These are phyloP conservation scores for Geum urbanum DNA, from an alignment of 306 rosid genomes.

Conservation along the genomic window DNA sequence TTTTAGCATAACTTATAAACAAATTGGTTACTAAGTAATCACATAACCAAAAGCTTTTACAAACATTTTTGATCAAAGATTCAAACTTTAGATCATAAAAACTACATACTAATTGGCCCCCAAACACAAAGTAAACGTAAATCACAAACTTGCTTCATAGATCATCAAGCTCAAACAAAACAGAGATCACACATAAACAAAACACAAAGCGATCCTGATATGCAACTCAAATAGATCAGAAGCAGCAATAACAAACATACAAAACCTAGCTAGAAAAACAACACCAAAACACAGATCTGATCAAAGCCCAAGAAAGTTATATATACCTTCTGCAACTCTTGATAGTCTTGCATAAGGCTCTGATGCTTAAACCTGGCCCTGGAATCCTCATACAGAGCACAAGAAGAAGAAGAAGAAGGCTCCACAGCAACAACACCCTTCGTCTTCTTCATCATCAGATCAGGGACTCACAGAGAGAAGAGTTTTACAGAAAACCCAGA, in stretches of 20 bases:
- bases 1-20: no score
- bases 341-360: slow-evolving; percentile 75
- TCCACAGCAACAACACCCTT: slow-evolving; percentile 49
- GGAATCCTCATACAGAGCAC: slow-evolving; percentile 44
- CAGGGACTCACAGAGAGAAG: slow-evolving; percentile 7
- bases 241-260: slow-evolving; percentile 18
- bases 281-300: slow-evolving; percentile 46
- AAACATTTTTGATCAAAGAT: neutral
- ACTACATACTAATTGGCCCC: neutral
- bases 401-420: slow-evolving; percentile 36
- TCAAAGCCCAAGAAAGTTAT: slow-evolving; percentile 8
- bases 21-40: no score
- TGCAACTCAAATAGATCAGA: slow-evolving; percentile 9
- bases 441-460: slow-evolving; percentile 90
- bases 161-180: neutral
- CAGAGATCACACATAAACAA: neutral
- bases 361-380: slow-evolving; percentile 64
- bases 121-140: slow-evolving; percentile 3
- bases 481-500: slow-evolving; percentile 26
- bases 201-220: neutral
- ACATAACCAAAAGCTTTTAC: neutral
- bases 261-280: slow-evolving; percentile 13
- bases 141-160: neutral
- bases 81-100: neutral
- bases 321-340: slow-evolving; percentile 68